Evolutionary conservation across 345 rosid genomes (phyloP).

Genomic region (Hirschfeldia incana): DNA sequence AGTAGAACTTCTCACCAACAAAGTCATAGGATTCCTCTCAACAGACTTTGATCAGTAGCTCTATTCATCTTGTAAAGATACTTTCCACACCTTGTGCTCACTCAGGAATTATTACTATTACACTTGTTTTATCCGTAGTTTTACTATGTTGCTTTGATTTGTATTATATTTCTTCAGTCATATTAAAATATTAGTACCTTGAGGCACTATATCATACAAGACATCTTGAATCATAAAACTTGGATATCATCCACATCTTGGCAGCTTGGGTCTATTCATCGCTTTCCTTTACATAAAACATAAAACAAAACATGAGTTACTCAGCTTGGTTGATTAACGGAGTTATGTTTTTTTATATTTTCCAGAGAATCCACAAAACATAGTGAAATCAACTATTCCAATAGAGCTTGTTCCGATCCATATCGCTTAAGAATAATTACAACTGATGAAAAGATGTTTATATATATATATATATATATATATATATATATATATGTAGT

Average conservation of each 20-base stretch:
- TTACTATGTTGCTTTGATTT: background rate
- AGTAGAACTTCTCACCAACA: conserved; percentile 43
- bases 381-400: background rate
- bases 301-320: too few relatives aligned
- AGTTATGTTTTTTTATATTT: background rate
- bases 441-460: background rate
- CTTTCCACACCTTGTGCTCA: background rate
- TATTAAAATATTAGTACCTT: background rate
- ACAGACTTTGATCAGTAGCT: conserved; percentile 45
- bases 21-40: conserved; percentile 54
- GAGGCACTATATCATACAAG: background rate
- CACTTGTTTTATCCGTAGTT: background rate
- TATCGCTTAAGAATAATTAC: background rate
- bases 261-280: too few relatives aligned
- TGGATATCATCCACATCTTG: too few relatives aligned
- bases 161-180: background rate
- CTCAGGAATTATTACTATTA: background rate
- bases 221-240: background rate
- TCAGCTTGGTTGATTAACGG: background rate
- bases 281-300: too few relatives aligned
- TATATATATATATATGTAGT: too few relatives aligned
- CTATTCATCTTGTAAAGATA: background rate
- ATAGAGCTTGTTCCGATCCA: background rate
- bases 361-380: background rate
- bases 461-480: too few relatives aligned